These are phyloP conservation scores for Ricinus communis DNA, from an alignment of 345 rosid genomes.

Conservation along the genomic window DNA sequence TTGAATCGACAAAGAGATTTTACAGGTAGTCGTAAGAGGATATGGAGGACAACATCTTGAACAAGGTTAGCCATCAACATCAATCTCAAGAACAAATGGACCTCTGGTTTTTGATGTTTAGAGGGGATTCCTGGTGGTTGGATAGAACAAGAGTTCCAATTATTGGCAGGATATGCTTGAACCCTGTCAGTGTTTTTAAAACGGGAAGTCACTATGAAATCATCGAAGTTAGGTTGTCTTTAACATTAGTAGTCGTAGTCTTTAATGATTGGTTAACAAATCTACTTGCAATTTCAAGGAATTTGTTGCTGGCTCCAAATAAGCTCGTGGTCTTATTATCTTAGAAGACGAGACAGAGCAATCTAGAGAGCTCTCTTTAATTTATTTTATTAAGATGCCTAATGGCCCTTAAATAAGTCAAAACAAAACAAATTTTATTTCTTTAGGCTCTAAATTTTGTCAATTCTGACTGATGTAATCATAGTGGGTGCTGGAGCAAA, in stretches of 20 bases:
- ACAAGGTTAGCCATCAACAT: neutral
- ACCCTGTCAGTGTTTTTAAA: neutral
- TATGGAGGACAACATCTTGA: neutral
- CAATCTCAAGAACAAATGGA: neutral
- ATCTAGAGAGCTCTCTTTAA: neutral
- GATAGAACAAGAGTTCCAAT: neutral
- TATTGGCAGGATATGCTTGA: neutral
- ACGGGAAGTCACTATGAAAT: neutral
- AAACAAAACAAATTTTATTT: neutral
- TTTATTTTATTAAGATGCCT: neutral
- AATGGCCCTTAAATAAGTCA: neutral
- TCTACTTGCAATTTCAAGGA: neutral
- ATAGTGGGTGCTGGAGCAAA: too few species aligned
- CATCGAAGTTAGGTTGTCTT: neutral
- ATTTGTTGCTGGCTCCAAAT: neutral
- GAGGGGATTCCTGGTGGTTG: neutral
- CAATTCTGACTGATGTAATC: too few species aligned
- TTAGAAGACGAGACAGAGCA: neutral
- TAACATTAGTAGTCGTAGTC: neutral
- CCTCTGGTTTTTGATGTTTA: neutral
- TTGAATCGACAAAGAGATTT: conserved; percentile 2
- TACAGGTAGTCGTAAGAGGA: conserved; percentile 1
- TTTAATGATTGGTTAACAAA: too few species aligned
- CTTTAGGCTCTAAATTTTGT: neutral
- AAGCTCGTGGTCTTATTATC: neutral